Percentiles rank a stretch among this genome's conserved stretches.
These are phyloP conservation scores for Hypoxylon sp. DNA, from an alignment of 2,329 filamentous ascomycete genomes.

Conservation along the genomic window DNA sequence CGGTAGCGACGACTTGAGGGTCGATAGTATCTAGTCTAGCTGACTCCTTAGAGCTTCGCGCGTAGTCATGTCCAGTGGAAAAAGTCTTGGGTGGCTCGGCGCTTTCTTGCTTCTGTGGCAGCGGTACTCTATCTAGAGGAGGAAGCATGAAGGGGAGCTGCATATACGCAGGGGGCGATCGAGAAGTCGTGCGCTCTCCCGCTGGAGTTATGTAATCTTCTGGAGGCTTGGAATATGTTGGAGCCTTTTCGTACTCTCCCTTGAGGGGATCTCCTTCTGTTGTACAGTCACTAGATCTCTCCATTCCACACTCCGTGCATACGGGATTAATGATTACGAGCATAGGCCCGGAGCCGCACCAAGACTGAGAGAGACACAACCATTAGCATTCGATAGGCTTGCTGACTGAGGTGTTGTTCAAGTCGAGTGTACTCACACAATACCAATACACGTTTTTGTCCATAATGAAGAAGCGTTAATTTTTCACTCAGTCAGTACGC, in stretches of 20 bases:
- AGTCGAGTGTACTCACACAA: background rate
- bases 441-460: too few species aligned
- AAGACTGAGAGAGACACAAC: background rate
- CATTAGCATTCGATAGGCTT: background rate
- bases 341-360: background rate
- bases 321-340: background rate
- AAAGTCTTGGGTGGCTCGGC: background rate
- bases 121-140: background rate
- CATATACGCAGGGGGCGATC: background rate
- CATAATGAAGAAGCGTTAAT: too few species aligned
- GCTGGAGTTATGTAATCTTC: background rate
- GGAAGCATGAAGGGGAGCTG: background rate
- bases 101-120: background rate
- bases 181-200: background rate
- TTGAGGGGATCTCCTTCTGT: background rate
- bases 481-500: too few species aligned
- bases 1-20: too few species aligned
- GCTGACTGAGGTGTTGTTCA: background rate
- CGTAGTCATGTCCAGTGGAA: too few species aligned
- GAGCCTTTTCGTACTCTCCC: too few species aligned
- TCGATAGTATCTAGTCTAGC: background rate
- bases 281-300: background rate
- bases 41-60: too few species aligned
- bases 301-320: background rate
- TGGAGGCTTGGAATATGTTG: too few species aligned